A percentile compares a stretch with the other conserved stretches of the same genome.
Evolutionary conservation across 2,329 filamentous ascomycete genomes (phyloP).

Genomic region (Periglandula ipomoeae): DNA sequence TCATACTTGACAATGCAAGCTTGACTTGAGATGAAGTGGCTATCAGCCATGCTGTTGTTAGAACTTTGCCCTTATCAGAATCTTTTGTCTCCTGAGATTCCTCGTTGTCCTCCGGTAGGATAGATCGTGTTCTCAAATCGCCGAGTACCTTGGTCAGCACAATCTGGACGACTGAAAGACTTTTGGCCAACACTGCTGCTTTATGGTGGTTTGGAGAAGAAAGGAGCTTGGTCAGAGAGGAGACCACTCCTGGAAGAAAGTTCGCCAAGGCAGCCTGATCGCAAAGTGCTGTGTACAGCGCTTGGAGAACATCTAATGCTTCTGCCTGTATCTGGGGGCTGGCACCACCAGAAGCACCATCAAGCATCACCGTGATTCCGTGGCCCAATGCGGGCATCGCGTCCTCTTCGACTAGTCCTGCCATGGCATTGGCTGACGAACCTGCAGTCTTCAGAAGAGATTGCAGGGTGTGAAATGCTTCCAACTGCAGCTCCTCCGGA

Average conservation of each 20-base stretch:
- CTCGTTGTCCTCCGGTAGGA: slow-evolving; percentile 27
- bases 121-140: slow-evolving; percentile 44
- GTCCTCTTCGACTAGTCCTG: slow-evolving; percentile 43
- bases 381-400: slow-evolving; percentile 75
- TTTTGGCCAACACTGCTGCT: slow-evolving; percentile 50
- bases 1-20: slow-evolving; percentile 66
- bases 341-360: slow-evolving; percentile 55
- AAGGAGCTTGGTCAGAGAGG: slow-evolving; percentile 66
- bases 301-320: slow-evolving; percentile 55
- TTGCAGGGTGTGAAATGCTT: slow-evolving; percentile 61
- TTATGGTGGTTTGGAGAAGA: slow-evolving; percentile 55
- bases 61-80: slow-evolving; percentile 23
- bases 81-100: slow-evolving; percentile 15
- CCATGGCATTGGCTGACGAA: slow-evolving; percentile 37
- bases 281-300: slow-evolving; percentile 54
- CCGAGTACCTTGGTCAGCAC: slow-evolving; percentile 47
- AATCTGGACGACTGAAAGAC: slow-evolving; percentile 47
- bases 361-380: slow-evolving; percentile 69
- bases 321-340: slow-evolving; percentile 62
- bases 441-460: slow-evolving; percentile 54
- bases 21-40: slow-evolving; percentile 76
- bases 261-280: slow-evolving; percentile 70
- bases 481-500: slow-evolving; percentile 65
- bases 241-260: slow-evolving; percentile 83
- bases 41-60: slow-evolving; percentile 59